Conservation (phyloP, 2,329 filamentous ascomycete species). For the Massarina eburnea region DNA sequence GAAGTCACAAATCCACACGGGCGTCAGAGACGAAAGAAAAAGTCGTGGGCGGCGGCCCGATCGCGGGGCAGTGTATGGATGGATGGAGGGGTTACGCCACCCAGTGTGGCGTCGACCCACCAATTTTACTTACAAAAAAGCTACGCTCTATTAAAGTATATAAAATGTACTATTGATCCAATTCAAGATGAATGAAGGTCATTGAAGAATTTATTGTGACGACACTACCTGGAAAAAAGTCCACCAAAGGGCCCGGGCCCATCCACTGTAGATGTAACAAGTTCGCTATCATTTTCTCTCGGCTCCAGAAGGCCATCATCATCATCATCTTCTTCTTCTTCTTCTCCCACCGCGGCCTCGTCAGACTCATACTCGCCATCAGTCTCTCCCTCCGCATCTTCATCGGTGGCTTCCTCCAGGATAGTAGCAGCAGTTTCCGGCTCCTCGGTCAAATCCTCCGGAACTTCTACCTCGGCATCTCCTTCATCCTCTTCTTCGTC, state of each 20-base stretch:
- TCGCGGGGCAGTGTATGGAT: slow-evolving; percentile 3
- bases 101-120: not conserved
- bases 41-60: not conserved
- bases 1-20: not conserved
- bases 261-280: not conserved
- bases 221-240: too few species aligned
- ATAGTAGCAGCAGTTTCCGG: slow-evolving; percentile 29
- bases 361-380: slow-evolving; percentile 16
- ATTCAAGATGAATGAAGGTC: too few species aligned
- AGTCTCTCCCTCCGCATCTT: slow-evolving; percentile 10
- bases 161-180: too few species aligned
- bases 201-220: too few species aligned
- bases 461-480: slow-evolving; percentile 25
- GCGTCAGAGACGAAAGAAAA: not conserved
- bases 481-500: slow-evolving; percentile 14
- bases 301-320: slow-evolving; percentile 17
- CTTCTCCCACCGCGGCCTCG: slow-evolving; percentile 14
- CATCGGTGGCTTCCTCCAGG: slow-evolving; percentile 21
- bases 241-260: not conserved
- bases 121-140: not conserved
- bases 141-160: too few species aligned
- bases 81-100: slow-evolving; percentile 4
- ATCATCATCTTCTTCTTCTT: slow-evolving; percentile 15
- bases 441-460: slow-evolving; percentile 34
- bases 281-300: not conserved